phyloP scores from a whole-genome alignment of 1,284 basidiomycete genomes.

The Coriolopsis trogii region DNA sequence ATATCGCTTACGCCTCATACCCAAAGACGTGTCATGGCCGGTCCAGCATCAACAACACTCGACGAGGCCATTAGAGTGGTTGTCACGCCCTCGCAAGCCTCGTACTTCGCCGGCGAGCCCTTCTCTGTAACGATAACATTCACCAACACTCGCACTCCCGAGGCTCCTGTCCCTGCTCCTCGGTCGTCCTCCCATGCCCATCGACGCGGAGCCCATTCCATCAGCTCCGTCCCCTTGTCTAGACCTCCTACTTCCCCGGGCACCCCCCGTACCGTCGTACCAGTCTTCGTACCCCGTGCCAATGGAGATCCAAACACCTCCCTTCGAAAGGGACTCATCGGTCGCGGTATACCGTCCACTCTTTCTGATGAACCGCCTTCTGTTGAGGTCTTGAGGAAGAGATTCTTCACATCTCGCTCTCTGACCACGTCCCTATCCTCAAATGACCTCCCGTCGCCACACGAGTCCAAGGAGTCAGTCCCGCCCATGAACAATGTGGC shows the following conservation, averaged over 20 bases:
- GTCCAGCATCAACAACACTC: constrained; percentile 8
- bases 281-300: constrained; percentile 27
- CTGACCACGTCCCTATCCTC: constrained; percentile 59
- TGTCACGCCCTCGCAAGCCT: constrained; percentile 80
- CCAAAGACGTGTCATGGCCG: constrained; percentile 12
- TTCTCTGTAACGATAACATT: constrained; percentile 87
- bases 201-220: constrained; percentile 71
- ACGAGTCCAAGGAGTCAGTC: constrained; percentile 11
- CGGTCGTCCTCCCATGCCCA: constrained; percentile 45
- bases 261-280: constrained; percentile 48
- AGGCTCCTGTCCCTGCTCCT: constrained; percentile 21
- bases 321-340: constrained; percentile 34
- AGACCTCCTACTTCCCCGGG: constrained; percentile 81
- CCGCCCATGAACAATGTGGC: constrained; percentile 7
- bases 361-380: constrained; percentile 43
- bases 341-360: constrained; percentile 25
- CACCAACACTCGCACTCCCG: constrained; percentile 70
- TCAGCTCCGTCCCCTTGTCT: constrained; percentile 74
- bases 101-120: constrained; percentile 91
- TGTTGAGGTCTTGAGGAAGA: constrained; percentile 50
- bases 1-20: neutral
- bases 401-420: constrained; percentile 49
- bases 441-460: constrained; percentile 36
- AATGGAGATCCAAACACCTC: constrained; percentile 17
- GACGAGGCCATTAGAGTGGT: constrained; percentile 57